Evolutionary conservation across 2,329 filamentous ascomycete species (phyloP), one percentile per base, ranked within the genome.

Genomic region (Penicillium sp.): DNA sequence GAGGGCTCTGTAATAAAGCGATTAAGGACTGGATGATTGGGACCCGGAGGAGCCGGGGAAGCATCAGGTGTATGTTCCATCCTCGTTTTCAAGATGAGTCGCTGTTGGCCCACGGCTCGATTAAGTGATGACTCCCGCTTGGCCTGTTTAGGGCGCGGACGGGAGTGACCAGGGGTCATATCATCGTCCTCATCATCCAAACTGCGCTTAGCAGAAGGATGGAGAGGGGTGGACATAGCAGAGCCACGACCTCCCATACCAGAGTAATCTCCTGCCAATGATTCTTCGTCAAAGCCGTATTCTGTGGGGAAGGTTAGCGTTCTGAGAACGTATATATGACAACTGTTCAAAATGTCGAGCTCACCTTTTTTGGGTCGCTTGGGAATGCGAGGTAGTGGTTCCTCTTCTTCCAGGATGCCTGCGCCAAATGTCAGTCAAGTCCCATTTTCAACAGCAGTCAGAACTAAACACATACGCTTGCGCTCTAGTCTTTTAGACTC

Each of bases 331-430:
- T 35, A 48, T n/a, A 8, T 24, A 50, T 24, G 31, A 18, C 51
- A 46, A 49, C 26, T 26, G 5, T 44, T 22, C 29, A 10, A 26
- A 29, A 29, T 35, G 2, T 1, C 11, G 13, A 29, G 63, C 57
- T 59, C 63, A 73, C 74, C 69, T 67, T 76, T 79, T 64, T 76
- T 79, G 3, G 73, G 65, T 45, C 77, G 76, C 53, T 80, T 81
- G 35, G 73, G 65, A 32, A 72, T 69, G 49, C 78, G 72, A 20
- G 77, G 72, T n/a, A 75, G 61, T 37, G 76, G 72, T 50, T 78
- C 77, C 43, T 81, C 78, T 56, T 78, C 78, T 58, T 79, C 75
- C 56, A 80, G 64, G 31, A 81, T 78, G n/a, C 74, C 74, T 76
- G 54, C 22, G 37, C 35, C 20, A 34, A 38, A 26, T 40, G 57